Conservation (phyloP, 805 yeast species). For the Yamadazyma akitaensis region DNA sequence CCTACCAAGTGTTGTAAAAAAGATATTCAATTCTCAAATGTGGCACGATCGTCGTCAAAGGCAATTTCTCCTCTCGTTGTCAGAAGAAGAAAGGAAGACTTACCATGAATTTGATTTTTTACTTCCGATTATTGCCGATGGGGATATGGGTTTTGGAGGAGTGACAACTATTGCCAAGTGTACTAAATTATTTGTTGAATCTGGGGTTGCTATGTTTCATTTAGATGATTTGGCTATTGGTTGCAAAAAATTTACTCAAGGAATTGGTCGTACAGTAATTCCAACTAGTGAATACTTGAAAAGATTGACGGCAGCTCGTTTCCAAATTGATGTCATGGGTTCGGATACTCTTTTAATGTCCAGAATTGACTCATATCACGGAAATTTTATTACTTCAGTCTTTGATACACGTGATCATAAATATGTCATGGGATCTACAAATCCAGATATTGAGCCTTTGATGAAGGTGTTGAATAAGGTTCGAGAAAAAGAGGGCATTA, state of each 20-base stretch:
- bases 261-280: constrained; percentile 14
- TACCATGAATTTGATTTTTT: constrained; percentile 11
- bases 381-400: constrained; percentile 12
- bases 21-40: constrained; percentile 12
- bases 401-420: constrained; percentile 13
- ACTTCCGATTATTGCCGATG: constrained; percentile 14
- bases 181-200: constrained; percentile 11
- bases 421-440: constrained; percentile 14
- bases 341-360: constrained; percentile 15
- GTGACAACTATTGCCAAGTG: constrained; percentile 11
- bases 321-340: constrained; percentile 14
- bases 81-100: constrained; percentile 9
- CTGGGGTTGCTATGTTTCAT: constrained; percentile 14
- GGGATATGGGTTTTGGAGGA: constrained; percentile 16
- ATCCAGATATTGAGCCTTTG: constrained; percentile 11
- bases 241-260: constrained; percentile 13
- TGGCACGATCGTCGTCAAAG: constrained; percentile 13
- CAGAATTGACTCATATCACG: constrained; percentile 12
- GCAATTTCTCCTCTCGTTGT: constrained; percentile 9
- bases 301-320: constrained; percentile 13
- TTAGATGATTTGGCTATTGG: constrained; percentile 15
- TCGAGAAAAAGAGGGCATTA: constrained; percentile 4
- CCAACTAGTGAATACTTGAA: constrained; percentile 14
- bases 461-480: constrained; percentile 8
- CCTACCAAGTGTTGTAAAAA: constrained; percentile 42